Base-by-base conservation (phyloP, 2,329 filamentous ascomycete species). In the Diaporthe sp. region DNA sequence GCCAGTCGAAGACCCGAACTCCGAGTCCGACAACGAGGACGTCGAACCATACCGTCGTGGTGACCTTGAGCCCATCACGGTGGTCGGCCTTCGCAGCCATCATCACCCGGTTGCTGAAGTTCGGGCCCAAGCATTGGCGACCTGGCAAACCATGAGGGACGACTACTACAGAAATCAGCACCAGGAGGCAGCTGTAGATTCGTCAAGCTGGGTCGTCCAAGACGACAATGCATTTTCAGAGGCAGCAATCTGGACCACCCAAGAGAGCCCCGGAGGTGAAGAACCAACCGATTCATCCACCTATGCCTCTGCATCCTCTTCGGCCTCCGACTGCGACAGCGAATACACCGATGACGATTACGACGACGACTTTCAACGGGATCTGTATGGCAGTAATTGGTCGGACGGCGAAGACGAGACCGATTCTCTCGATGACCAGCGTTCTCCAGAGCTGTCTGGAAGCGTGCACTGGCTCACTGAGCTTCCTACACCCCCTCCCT, bases 1-100 rank as follows among this genome's bases (percentile, higher is more conserved):
- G 37, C 34, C 46, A 55, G 49, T 34, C n/a, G n/a, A 42, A 28
- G 46, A 69, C 9, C 34, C 15, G 15, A 5, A 3, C 34, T 42
- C 34, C 49, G 46, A 69, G 13, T 19, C 49, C 15, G 31, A 34
- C 37, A 25, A 69, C 19, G 49, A 42, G 22, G 37, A 53, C 34
- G 10, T 2, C n/a, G 65, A 69, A 19, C 13, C 46, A 12, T 39
- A 42, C 31, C 65, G 65, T 31, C n/a, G 4, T 7, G 65, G 49
- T 22, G 49, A 69, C 34, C 34, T 69, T 4, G 13, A 22, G 17
- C 65, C 65, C n/a, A 69, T 69, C 22, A 42, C 65, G 15, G 65
- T 69, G 34, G 65, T 42, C 3, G 46, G 65, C 2, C n/a, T 69
- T 42, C 65, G 65, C 46, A 69, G 65, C 65, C 49, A 69, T 69